Evolutionary conservation across 805 yeast species (phyloP), one percentile per base, ranked within the genome.

Genomic region (Ogataea trehaloabstinens): DNA sequence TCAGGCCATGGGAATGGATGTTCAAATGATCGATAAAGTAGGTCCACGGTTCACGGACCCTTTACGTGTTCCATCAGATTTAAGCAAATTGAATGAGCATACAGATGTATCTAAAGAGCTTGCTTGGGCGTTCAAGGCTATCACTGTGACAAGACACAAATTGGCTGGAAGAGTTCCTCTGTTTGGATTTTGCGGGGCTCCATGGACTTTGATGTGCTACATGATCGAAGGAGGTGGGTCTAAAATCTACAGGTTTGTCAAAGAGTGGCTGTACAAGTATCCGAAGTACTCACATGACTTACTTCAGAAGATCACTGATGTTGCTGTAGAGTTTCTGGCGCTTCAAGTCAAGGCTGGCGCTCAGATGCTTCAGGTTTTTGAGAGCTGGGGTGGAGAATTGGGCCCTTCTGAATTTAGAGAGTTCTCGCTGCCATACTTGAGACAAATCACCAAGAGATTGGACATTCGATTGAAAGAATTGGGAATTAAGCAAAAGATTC

Each of bases 161-260:
- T 74, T 93, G 44, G 66, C 80, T 29, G 99, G 99, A 35, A 76
- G 95, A 55, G 97, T 90, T 10, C 99, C 99, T 20, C 69, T 93
- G 45, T 72, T 93, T 36, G 99, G 99, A 3, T 93, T 93, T 66
- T 85, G 89, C 51, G 99, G 99, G 38, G 96, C 95, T 6, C 99
- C 99, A 40, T 93, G 97, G 96, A 93, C 99, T 10, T 68, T 93
- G 44, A 72, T 93, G 68, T 96, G 90, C 25, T 93, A 93, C 67
- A 93, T 93, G 96, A 80, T 89, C 44, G 99, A 93, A 66, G 99
- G 99, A 37, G 96, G 95, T 50, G 96, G 97, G 13, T 82, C 96
- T 5, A 85, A 85, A 58, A 72, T 91, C 72, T 93, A 86, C 69
- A 75, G 96, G 59, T 89, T 74, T 56, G 96, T 88, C 37, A 88